Base-by-base conservation (phyloP, 192 early-diverging fungal genomes). In the Lunasporangiospora selenospora region DNA sequence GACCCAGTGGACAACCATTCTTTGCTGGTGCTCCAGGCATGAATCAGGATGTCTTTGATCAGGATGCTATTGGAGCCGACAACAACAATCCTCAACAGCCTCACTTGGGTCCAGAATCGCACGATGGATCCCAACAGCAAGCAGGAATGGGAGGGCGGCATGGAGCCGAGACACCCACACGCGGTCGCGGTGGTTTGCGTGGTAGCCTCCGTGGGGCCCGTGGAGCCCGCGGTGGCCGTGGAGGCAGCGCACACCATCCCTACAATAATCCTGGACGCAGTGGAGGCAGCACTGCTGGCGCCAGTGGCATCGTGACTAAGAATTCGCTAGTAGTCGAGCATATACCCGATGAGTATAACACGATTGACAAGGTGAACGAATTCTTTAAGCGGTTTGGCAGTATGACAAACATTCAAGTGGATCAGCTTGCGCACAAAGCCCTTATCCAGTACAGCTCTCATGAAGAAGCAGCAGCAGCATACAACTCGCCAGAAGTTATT, bases 341-440 rank as follows among this genome's bases (percentile, higher is more conserved):
- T 58, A 92, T 94, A 48, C 93, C 93, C 19, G 32, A 50, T 11
- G 91, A 92, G 64, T 59, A 56, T 50, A 87, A 84, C 58, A 79
- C 79, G 27, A 81, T 92, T 8, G 89, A 88, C 48, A 87, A 85
- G 39, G 81, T 94, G 46, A 88, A 89, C 52, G 85, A 88, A 29
- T 94, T 82, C 52, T 94, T 94, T 77, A 88, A 85, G 40, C 70
- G 79, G 62, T 94, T 94, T 57, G 93, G 93, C 39, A 87, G 73
- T 8, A 81, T 94, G 37, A 83, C 76, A 33, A 92, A 94, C 53
- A 88, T 94, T 24, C 78, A 81, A 34, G 59, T 94, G 2, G 80
- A 89, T n/a, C 75, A 77, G 10, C 48, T 63, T n/a, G 29, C 45
- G n/a, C 69, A 76, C 7, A 80, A 81, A 30, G 91, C 91, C 4